Evolutionary conservation across 192 early-diverging fungal genomes (phyloP), one percentile per base, ranked within the genome.

Genomic region (Linnemannia schmuckeri): DNA sequence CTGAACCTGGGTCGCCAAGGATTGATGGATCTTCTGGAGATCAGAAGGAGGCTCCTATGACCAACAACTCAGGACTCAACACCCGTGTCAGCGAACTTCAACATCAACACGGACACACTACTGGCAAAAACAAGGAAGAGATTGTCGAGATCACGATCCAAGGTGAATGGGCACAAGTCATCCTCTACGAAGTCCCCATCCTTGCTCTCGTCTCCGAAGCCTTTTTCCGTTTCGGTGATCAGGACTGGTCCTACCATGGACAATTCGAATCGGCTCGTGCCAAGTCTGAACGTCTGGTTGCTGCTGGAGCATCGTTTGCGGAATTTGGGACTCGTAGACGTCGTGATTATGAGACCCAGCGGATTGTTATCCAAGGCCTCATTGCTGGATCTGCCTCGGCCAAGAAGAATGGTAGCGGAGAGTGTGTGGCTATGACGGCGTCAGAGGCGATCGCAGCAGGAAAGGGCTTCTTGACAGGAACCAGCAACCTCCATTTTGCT

Each of bases 251-350:
- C 57, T 90, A 93, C 68, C 87, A 85, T 0, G 92, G 92, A 22
- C 95, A 96, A 77, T 74, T 79, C 6, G 94, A 94, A 70, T 72
- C 79, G 0, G 92, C 92, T 7, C 33, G 70, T 2, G 71, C 69
- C 33, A 96, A 96, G 83, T 85, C 91, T 1, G 57, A 80, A n/a
- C 18, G 63, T 30, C 88, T 96, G 0, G 77, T 91, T 15, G 74
- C 88, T 8, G 88, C 88, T 2, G 94, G 94, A 15, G 95, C 94
- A 80, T 88, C 73, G 37, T 96, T 96, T 88, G 92, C 94, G 33
- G 96, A 96, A 75, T 96, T 96, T 91, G 96, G 96, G 38, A 96
- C 95, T 0, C 83, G 95, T 9, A 82, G 95, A 41, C 89, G 96
- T 20, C 92, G 95, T 3, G 91, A 94, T 75, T 94, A 92, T 78